phyloP scores from a whole-genome alignment of 495 filamentous ascomycete genomes.

The Aspergillus affinis region DNA sequence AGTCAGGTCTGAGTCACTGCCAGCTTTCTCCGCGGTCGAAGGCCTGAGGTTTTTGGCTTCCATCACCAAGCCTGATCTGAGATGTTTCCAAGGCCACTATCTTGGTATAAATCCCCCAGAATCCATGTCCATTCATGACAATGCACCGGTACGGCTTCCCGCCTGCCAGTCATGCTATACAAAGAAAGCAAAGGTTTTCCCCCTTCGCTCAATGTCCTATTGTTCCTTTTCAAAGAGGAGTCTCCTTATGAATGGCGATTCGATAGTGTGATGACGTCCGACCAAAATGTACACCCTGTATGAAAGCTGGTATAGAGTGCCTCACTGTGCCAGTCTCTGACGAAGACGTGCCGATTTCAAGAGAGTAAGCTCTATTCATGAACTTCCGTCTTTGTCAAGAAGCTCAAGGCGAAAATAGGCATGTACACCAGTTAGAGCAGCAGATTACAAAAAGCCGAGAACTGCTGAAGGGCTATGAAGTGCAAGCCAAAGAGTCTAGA shows the following conservation, averaged over 20 bases:
- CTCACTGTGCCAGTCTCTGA: conserved; percentile 19
- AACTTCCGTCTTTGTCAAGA: too few relatives aligned
- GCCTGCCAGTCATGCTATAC: conserved; percentile 31
- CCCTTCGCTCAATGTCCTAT: not conserved
- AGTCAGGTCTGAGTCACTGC: too few relatives aligned
- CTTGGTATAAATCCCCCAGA: too few relatives aligned
- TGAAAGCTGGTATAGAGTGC: conserved; percentile 23
- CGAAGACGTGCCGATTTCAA: conserved; percentile 17
- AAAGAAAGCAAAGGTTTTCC: conserved; percentile 26
- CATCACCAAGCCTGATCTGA: too few relatives aligned
- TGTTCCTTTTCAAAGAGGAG: not conserved
- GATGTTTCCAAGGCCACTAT: too few relatives aligned
- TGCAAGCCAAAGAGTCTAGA: too few relatives aligned
- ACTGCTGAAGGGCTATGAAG: too few relatives aligned
- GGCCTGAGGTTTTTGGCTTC: too few relatives aligned
- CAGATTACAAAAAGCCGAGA: not conserved
- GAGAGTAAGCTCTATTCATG: conserved; percentile 15
- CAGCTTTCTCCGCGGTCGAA: too few relatives aligned
- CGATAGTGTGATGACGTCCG: conserved; percentile 28
- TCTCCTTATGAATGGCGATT: not conserved
- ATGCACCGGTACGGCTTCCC: conserved; percentile 18
- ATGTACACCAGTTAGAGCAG: conserved; percentile 27
- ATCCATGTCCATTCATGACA: not conserved
- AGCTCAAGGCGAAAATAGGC: conserved; percentile 9
- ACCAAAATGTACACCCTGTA: conserved; percentile 26